phyloP scores from a whole-genome alignment of 1,284 basidiomycete species.

The Coniferiporia weirii region DNA sequence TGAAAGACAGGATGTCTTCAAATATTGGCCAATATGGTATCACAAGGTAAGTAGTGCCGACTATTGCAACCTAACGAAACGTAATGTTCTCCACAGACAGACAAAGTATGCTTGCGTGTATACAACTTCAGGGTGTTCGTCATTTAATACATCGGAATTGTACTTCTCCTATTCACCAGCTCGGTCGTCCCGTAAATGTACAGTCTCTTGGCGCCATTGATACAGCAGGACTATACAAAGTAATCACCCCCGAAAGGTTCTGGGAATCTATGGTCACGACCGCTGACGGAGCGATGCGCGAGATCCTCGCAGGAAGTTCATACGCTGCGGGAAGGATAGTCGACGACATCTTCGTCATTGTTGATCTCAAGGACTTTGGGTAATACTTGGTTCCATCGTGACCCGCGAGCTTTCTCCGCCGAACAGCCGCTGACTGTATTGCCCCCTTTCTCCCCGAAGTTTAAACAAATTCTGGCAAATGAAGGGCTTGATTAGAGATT shows the following conservation, averaged over 20 bases:
- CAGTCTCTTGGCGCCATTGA: conserved; percentile 58
- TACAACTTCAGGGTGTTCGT: neutral
- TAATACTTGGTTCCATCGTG: conserved; percentile 25
- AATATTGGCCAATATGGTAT: conserved; percentile 70
- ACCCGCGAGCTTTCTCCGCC: neutral
- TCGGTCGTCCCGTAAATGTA: conserved; percentile 61
- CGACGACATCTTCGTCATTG: conserved; percentile 52
- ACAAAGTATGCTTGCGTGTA: conserved; percentile 39
- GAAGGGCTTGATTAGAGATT: conserved; percentile 50
- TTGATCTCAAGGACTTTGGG: conserved; percentile 67
- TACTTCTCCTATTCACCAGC: neutral
- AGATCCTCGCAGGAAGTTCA: conserved; percentile 61
- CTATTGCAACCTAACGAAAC: neutral
- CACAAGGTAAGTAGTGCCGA: conserved; percentile 48
- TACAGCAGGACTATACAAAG: conserved; percentile 53
- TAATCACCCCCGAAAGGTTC: conserved; percentile 54
- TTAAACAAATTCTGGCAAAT: conserved; percentile 69
- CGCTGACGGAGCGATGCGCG: conserved; percentile 53
- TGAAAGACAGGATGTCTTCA: conserved; percentile 59
- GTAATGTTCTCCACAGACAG: conserved; percentile 37
- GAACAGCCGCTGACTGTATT: neutral
- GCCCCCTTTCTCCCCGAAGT: conserved; percentile 29
- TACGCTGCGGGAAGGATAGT: conserved; percentile 46
- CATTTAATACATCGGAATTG: conserved; percentile 34
- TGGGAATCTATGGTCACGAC: conserved; percentile 61